These are phyloP conservation scores for Flaveria bidentis DNA, from an alignment of 129 eudicot genomes.

Conservation along the genomic window DNA sequence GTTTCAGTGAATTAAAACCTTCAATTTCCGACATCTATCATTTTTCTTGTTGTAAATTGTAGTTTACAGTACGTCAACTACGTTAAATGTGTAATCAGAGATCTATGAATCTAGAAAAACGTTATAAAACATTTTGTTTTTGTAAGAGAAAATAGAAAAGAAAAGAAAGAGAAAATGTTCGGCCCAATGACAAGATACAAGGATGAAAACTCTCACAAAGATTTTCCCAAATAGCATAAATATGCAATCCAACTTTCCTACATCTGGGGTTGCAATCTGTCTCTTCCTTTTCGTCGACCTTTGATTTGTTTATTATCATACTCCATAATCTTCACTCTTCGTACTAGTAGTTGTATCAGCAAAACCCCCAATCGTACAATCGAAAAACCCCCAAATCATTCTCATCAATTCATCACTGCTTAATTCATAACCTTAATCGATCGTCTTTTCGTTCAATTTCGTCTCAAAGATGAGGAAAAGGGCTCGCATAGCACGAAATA, in stretches of 20 bases:
- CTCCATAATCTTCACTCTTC: conserved; percentile 17
- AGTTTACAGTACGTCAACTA: too few species aligned
- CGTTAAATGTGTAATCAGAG: too few species aligned
- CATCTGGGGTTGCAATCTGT: conserved; percentile 26
- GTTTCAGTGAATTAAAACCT: too few species aligned
- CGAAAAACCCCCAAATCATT: conserved; percentile 26
- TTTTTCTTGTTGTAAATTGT: too few species aligned
- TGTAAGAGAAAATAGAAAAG: background rate
- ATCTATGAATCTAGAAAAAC: too few species aligned
- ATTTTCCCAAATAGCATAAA: background rate
- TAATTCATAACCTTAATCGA: conserved; percentile 22
- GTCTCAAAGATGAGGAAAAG: conserved; percentile 27
- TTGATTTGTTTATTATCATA: conserved; percentile 10
- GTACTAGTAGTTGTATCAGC: background rate
- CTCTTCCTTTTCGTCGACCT: background rate
- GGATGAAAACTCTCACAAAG: conserved; percentile 8
- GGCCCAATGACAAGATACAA: conserved; percentile 17
- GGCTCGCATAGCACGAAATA: conserved; percentile 28
- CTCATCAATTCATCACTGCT: background rate
- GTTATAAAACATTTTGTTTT: background rate
- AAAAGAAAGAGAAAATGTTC: background rate
- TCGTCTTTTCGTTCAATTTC: background rate
- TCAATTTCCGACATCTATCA: too few species aligned
- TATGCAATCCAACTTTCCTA: conserved; percentile 14
- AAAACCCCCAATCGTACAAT: background rate